Evolutionary conservation across 1,284 basidiomycete genomes (phyloP), one percentile per base, ranked within the genome.

Genomic region (Boletus nobilissimus): DNA sequence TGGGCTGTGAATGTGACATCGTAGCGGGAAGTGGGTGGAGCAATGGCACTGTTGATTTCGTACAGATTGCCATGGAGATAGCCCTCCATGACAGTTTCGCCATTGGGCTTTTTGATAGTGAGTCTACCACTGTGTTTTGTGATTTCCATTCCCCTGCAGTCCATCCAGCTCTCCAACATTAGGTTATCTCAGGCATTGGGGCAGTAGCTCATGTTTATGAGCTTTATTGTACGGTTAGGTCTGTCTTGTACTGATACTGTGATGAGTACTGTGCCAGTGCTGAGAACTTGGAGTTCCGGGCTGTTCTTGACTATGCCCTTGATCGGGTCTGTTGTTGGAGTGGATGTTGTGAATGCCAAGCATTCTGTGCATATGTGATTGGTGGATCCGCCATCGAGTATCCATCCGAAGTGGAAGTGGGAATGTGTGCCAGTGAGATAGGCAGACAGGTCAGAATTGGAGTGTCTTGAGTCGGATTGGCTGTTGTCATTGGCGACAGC

Each of bases 281-380:
- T 60, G 1, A 74, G 75, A 1, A 80, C 74, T 36, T 73, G 18
- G 2, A 78, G 60, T 34, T 51, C 40, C 1, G 73, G 78, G 1
- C 78, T 71, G 57, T 78, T 24, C 51, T 80, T 80, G 9, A 78
- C 38, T 1, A 80, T 78, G n/a, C 73, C 72, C 34, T 80, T 80
- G 57, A 80, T 80, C 0, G 19, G 19, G 43, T 69, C 16, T 2
- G 38, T 62, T 18, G 29, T 36, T 9, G 43, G 70, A 4, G 70
- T 76, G 62, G 78, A 80, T 32, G 62, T 77, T 16, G 54, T 14
- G 19, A 80, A 80, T n/a, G 79, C 70, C 1, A 70, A 70, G 0
- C 36, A 18, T 18, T 76, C 39, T 0, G 40, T 80, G 24, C 79
- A 80, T 11, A 80, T 80, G 36, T 46, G 43, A 19, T 46, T 46